A percentile compares a stretch with the other conserved stretches of the same genome.
Conservation (phyloP, 441 rosid species). For the Pelargonium cotyledonis region DNA sequence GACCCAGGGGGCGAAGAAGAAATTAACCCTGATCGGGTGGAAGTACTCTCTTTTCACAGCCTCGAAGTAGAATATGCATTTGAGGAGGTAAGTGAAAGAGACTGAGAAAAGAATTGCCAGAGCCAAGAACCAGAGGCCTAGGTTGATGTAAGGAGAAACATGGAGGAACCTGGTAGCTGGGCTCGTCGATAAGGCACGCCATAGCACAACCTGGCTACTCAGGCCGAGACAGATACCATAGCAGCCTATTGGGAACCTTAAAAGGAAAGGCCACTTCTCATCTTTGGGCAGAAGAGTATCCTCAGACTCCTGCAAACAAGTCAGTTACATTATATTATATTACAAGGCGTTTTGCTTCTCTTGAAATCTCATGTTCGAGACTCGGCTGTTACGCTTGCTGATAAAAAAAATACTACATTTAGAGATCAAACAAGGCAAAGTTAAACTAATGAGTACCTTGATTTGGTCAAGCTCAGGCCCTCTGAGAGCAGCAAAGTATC, state of each 20-base stretch:
- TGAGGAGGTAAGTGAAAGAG: conserved; percentile 45
- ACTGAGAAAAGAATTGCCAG: conserved; percentile 39
- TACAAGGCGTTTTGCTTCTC: too few species aligned
- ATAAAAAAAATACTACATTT: too few species aligned
- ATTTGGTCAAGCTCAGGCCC: conserved; percentile 94
- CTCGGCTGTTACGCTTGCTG: not conserved
- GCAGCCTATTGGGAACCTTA: not conserved
- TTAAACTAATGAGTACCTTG: conserved; percentile 47
- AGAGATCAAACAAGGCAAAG: not conserved
- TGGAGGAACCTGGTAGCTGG: conserved; percentile 69
- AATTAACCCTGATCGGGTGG: conserved; percentile 82
- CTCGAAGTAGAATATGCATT: conserved; percentile 59
- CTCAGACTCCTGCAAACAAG: conserved; percentile 56
- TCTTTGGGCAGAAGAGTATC: conserved; percentile 77
- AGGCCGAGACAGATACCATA: conserved; percentile 32
- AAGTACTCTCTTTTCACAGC: conserved; percentile 78
- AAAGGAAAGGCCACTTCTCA: not conserved
- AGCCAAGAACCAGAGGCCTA: conserved; percentile 62
- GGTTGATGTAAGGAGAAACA: conserved; percentile 36
- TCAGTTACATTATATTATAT: not conserved
- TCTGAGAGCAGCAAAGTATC: conserved; percentile 92
- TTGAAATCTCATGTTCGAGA: not conserved
- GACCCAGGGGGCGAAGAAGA: conserved; percentile 91
- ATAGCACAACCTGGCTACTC: conserved; percentile 84
- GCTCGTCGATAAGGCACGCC: conserved; percentile 68